Conservation (phyloP, 2,329 filamentous ascomycete species). For the Lasiodiplodia theobromae region DNA sequence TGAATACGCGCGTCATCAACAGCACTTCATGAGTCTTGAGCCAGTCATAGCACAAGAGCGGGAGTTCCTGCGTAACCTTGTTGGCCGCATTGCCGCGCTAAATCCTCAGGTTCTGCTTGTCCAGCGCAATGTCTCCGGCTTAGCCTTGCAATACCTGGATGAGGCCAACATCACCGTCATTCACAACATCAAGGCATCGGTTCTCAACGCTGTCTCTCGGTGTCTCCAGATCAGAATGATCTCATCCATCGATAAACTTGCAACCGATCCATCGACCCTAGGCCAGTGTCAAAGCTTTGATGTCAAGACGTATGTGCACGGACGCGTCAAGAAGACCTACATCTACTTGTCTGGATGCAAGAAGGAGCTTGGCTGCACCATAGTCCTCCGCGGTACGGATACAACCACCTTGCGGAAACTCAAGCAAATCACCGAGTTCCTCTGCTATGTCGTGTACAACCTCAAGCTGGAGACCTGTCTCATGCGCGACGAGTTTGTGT, state of each 20-base stretch:
- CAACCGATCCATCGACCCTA: conserved; percentile 75
- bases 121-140: conserved; percentile 88
- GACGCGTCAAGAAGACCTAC: conserved; percentile 88
- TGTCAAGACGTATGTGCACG: conserved; percentile 92
- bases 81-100: conserved; percentile 87
- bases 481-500: conserved; percentile 89
- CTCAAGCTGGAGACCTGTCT: conserved; percentile 93
- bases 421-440: conserved; percentile 95
- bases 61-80: conserved; percentile 89
- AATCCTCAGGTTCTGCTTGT: conserved; percentile 88
- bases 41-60: conserved; percentile 96
- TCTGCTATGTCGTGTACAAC: conserved; percentile 99
- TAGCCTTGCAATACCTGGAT: conserved; percentile 86
- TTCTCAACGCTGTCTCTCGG: conserved; percentile 91
- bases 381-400: conserved; percentile 84
- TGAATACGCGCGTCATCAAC: conserved; percentile 90
- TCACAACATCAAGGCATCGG: conserved; percentile 95
- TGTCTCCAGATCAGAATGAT: conserved; percentile 93
- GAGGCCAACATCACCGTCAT: conserved; percentile 91
- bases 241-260: conserved; percentile 92
- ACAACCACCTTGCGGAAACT: conserved; percentile 75
- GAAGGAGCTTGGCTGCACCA: conserved; percentile 91
- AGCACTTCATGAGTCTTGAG: conserved; percentile 97
- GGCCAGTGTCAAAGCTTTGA: conserved; percentile 88
- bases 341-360: conserved; percentile 92